Evolutionary conservation across 345 rosid species (phyloP).

Genomic region (Eucalyptus polyanthemos): DNA sequence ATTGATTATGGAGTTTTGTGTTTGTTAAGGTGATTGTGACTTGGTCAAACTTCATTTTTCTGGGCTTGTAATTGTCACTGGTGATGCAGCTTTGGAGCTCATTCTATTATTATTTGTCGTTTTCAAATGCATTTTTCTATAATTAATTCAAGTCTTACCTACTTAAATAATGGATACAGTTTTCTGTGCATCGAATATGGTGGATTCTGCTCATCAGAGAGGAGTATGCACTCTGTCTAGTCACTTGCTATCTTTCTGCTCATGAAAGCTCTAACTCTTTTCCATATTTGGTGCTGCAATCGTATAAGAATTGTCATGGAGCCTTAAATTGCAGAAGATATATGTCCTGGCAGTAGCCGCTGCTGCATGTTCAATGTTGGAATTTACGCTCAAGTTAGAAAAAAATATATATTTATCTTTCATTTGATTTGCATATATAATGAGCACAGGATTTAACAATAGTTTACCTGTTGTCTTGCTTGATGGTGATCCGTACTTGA

Average conservation of each 20-base stretch:
- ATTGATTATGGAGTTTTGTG: background rate
- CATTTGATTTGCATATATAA: background rate
- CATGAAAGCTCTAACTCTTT: background rate
- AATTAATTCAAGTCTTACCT: background rate
- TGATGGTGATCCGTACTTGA: background rate
- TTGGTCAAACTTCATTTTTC: background rate
- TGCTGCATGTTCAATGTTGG: background rate
- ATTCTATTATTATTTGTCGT: background rate
- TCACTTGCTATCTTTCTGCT: background rate
- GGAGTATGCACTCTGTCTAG: background rate
- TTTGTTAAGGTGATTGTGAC: background rate
- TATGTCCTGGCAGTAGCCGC: background rate
- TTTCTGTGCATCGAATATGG: background rate
- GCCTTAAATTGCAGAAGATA: background rate
- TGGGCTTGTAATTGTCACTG: background rate
- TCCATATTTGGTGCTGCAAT: background rate
- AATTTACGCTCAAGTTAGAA: background rate
- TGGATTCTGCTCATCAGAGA: background rate
- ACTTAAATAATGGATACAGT: background rate
- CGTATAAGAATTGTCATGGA: background rate
- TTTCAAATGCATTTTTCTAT: background rate
- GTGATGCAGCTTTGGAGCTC: background rate
- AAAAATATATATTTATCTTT: background rate
- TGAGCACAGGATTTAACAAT: background rate
- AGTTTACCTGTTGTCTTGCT: background rate